phyloP scores from a whole-genome alignment of 1,139 yeast genomes.

The Pichia terricola region DNA sequence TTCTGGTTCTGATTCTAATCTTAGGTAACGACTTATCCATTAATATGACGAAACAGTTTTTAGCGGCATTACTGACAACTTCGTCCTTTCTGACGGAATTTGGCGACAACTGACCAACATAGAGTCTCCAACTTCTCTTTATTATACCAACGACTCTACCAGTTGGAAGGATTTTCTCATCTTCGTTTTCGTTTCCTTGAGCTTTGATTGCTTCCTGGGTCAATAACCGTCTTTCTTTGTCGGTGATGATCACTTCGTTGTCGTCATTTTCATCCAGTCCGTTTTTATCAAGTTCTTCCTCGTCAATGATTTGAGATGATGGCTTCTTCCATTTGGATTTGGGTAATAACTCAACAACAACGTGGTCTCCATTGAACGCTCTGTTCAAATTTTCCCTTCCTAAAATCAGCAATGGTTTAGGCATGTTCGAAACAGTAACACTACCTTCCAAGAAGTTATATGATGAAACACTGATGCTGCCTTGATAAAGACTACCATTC shows the following conservation, averaged over 20 bases:
- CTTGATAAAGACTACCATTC: slow-evolving; percentile 82
- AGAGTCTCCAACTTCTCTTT: slow-evolving; percentile 91
- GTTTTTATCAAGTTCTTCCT: slow-evolving; percentile 51
- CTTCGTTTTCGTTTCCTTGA: slow-evolving; percentile 34
- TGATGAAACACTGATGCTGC: slow-evolving; percentile 67
- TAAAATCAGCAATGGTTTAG: slow-evolving; percentile 69
- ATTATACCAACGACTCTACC: slow-evolving; percentile 84
- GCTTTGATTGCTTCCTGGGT: slow-evolving; percentile 67
- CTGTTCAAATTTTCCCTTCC: slow-evolving; percentile 85
- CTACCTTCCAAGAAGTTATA: slow-evolving; percentile 88
- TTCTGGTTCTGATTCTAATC: slow-evolving; percentile 77
- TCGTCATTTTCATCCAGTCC: slow-evolving; percentile 51
- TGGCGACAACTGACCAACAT: slow-evolving; percentile 90
- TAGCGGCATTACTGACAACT: slow-evolving; percentile 46
- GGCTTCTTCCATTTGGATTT: slow-evolving; percentile 84
- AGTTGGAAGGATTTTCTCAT: slow-evolving; percentile 66
- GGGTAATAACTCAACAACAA: slow-evolving; percentile 84
- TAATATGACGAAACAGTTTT: slow-evolving; percentile 73
- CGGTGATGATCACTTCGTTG: slow-evolving; percentile 44
- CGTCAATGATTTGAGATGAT: slow-evolving; percentile 69
- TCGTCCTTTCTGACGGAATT: slow-evolving; percentile 53
- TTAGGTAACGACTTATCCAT: slow-evolving; percentile 89
- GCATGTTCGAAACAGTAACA: slow-evolving; percentile 62
- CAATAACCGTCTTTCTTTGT: slow-evolving; percentile 63
- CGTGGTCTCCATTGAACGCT: slow-evolving; percentile 86